Conservation (phyloP, 2,329 filamentous ascomycete species). For the Teratosphaeriaceae sp. region DNA sequence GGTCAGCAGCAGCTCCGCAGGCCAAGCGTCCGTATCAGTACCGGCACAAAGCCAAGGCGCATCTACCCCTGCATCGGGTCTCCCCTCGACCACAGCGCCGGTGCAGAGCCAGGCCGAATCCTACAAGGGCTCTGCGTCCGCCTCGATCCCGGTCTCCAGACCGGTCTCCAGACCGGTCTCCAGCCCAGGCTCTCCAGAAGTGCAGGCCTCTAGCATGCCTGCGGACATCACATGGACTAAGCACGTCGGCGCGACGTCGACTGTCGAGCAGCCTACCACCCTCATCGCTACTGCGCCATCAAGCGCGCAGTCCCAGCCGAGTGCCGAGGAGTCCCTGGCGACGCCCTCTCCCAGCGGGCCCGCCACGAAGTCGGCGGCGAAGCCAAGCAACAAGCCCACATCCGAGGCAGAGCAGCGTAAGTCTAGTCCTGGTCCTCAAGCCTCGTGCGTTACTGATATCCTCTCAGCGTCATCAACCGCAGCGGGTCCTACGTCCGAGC, state of each 20-base stretch:
- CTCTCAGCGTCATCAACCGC: no score
- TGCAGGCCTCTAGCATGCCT: background rate
- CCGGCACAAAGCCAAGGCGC: background rate
- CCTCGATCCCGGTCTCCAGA: background rate
- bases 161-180: no score
- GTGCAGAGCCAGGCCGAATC: background rate
- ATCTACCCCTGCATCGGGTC: background rate
- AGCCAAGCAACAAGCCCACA: no score
- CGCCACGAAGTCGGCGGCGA: no score
- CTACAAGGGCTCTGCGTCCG: background rate
- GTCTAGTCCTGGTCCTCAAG: no score
- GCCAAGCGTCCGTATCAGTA: background rate
- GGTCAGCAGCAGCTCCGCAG: background rate
- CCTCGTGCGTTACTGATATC: no score
- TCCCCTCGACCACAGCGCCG: background rate
- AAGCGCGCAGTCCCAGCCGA: no score
- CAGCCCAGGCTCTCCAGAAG: no score
- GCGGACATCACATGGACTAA: background rate
- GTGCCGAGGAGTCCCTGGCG: no score
- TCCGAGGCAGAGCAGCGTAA: no score
- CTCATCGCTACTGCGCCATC: background rate
- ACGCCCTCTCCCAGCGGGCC: no score
- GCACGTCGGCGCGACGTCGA: constrained; percentile 1
- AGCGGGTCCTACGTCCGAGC: no score
- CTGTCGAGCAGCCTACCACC: background rate